These are phyloP conservation scores for Ambrosiella beaveri DNA, from an alignment of 2,329 filamentous ascomycete genomes.

Conservation along the genomic window DNA sequence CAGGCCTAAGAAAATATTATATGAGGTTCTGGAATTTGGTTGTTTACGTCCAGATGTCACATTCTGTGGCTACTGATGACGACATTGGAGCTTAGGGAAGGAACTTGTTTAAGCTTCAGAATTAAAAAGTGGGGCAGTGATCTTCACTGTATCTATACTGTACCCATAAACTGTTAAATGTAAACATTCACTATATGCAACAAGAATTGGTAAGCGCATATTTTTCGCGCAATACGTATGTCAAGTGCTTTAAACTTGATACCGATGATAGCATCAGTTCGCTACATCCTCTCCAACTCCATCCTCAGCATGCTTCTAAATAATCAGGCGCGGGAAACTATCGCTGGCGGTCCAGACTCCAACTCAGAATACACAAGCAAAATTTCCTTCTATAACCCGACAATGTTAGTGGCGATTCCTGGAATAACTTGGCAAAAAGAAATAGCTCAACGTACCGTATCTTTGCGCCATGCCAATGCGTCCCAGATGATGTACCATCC, in stretches of 20 bases:
- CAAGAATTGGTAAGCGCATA: not conserved
- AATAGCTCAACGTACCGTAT: conserved; percentile 32
- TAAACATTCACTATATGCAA: too few relatives aligned
- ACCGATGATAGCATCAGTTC: too few relatives aligned
- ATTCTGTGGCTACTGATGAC: not conserved
- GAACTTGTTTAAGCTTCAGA: not conserved
- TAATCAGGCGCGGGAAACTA: not conserved
- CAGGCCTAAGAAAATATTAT: too few relatives aligned
- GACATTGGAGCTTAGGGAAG: not conserved
- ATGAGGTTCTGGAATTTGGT: too few relatives aligned
- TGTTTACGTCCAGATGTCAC: too few relatives aligned
- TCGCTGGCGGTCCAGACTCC: conserved; percentile 26
- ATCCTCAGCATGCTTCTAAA: not conserved
- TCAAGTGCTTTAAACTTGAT: too few relatives aligned
- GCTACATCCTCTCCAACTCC: not conserved
- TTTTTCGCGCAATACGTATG: not conserved
- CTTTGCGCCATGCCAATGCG: conserved; percentile 42
- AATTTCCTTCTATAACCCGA: conserved; percentile 36
- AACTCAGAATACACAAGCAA: conserved; percentile 45
- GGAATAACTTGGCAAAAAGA: not conserved
- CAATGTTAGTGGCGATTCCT: not conserved
- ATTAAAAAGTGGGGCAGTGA: not conserved
- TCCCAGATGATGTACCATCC: conserved; percentile 53
- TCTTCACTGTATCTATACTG: not conserved
- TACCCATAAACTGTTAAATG: not conserved